phyloP scores from a whole-genome alignment of 2,329 filamentous ascomycete species.

The Cytospora piceae region DNA sequence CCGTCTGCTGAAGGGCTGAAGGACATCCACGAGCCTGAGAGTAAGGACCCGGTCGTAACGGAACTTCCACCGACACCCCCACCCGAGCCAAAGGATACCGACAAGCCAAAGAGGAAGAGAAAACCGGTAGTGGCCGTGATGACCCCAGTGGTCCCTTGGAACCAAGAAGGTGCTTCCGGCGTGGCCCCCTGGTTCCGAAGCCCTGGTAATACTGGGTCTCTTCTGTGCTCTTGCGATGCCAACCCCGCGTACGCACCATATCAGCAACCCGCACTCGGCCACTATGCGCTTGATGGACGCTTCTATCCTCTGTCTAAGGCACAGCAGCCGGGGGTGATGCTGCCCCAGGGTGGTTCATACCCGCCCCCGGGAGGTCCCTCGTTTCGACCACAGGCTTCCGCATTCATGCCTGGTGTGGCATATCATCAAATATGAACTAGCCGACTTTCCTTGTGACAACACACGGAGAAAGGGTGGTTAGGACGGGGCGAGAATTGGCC shows the following conservation, averaged over 20 bases:
- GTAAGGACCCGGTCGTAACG: neutral
- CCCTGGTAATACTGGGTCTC: neutral
- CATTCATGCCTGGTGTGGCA: neutral
- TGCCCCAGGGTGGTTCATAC: neutral
- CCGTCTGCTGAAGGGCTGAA: neutral
- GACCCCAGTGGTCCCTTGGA: slow-evolving; percentile 1
- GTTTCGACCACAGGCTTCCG: neutral
- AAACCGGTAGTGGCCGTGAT: neutral
- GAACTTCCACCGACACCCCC: neutral
- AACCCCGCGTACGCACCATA: neutral
- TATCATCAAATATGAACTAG: neutral
- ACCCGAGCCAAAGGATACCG: neutral
- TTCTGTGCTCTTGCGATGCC: too few species aligned
- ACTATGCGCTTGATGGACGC: neutral
- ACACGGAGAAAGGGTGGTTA: neutral
- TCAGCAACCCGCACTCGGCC: neutral
- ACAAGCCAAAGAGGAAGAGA: neutral
- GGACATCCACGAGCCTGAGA: neutral
- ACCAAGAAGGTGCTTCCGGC: neutral
- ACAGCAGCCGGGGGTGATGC: neutral
- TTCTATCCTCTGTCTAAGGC: neutral
- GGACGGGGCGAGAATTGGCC: neutral
- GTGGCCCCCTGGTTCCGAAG: neutral
- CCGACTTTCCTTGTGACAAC: too few species aligned
- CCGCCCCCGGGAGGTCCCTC: neutral